Base-by-base conservation (phyloP, 2,329 filamentous ascomycete genomes). In the Fusarium sp. region DNA sequence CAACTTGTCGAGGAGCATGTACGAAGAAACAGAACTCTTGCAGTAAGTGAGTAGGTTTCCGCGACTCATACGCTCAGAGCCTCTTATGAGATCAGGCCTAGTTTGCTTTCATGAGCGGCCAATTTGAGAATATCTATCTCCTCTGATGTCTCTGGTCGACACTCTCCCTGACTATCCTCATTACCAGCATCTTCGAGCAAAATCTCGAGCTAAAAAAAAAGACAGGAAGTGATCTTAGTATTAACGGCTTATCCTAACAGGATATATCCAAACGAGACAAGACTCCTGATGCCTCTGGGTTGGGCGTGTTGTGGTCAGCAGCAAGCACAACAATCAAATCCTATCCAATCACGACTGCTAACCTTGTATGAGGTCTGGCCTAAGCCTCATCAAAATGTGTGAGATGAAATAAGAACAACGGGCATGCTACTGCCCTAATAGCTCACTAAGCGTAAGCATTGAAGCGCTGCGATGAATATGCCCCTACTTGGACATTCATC, bases 221-320 rank as follows among this genome's bases (percentile, higher is more conserved):
- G 33, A 3, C 15, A 16, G 33, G 6, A 35, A 35, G 8, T 9
- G 2, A 5, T 15, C 13, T 10, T 16, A 10, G 16, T 35, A n/a
- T n/a, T n/a, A n/a, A n/a, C n/a, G n/a, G n/a, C 33, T 35, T 35
- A 18, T 18, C 16, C 33, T 35, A n/a, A 10, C 15, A 35, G 10
- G 33, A 2, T 35, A 35, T 33, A 35, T n/a, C 28, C 26, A 21
- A 16, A 35, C 10, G 23, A 16, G 23, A 26, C n/a, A 9, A n/a
- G 24, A 16, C 18, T 28, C n/a, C 35, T 13, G 13, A 20, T 33
- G 11, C 13, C 20, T 23, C 26, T 21, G 23, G 26, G 24, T 15
- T 29, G 26, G 21, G 23, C 18, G 23, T 62, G 37, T 8, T n/a
- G 16, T 63, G 23, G 52, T 64, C 38, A 64, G 52, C 61, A 39